Evolutionary conservation across 2,329 filamentous ascomycete genomes (phyloP), one percentile per base, ranked within the genome.

Genomic region (Aaosphaeria arxii): DNA sequence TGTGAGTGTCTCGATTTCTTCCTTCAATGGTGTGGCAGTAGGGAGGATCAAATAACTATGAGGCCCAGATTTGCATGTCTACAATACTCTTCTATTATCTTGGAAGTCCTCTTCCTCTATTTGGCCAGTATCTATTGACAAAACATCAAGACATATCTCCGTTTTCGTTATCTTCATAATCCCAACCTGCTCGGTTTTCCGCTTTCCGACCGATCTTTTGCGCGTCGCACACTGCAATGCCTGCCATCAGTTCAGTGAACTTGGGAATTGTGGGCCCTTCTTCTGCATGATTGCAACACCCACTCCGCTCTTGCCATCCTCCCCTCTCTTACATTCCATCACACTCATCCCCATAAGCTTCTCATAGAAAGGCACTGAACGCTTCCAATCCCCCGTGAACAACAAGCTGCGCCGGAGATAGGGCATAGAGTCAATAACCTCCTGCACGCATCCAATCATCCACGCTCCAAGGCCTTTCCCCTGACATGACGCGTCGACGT

Each of bases 281-380:
- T 42, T 46, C 24, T 48, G 51, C 48, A 53, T 50, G 5, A 50
- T 39, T 9, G 46, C 46, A 9, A 31, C 28, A 4, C 42, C 46
- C 24, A n/a, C 6, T 5, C 46, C 46, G 13, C 41, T 40, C 13
- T 45, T 39, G 2, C 48, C 40, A 13, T 48, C 40, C 5, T 24
- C 40, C 11, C 33, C 42, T 11, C 13, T 43, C 5, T 42, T 30
- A 7, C 46, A 40, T 28, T 49, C 45, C 6, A 46, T 7, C 7
- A 52, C 29, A 4, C 33, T 36, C 51, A 54, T 49, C 1, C 43
- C 44, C 46, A 54, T 31, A 7, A 49, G 36, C n/a, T 32, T 46
- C 47, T 54, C 36, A n/a, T 54, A 52, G 36, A 51, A 54, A 5
- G 49, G 51, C 31, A 54, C 51, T 9, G 46, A 47, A 5, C 46